phyloP scores from a whole-genome alignment of 2,329 filamentous ascomycete genomes.

The Calonectria ilicicola region DNA sequence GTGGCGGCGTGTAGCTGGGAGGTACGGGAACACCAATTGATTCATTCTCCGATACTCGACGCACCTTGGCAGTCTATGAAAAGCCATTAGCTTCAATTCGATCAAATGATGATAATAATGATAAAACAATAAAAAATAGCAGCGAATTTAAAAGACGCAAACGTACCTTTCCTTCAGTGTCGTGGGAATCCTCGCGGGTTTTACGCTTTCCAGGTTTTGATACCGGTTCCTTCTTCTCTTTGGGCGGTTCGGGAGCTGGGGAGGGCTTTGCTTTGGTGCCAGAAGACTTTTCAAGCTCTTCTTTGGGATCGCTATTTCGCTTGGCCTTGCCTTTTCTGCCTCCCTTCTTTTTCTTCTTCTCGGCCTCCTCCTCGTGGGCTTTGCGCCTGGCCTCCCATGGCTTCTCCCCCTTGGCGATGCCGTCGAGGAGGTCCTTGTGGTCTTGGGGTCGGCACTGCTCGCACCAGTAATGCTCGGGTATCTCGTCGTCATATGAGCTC shows the following conservation, averaged over 20 bases:
- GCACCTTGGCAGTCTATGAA: constrained; percentile 56
- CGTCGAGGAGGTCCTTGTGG: constrained; percentile 83
- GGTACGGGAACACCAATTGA: constrained; percentile 45
- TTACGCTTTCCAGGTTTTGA: constrained; percentile 68
- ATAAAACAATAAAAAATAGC: too few relatives aligned
- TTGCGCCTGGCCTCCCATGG: constrained; percentile 83
- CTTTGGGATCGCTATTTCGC: constrained; percentile 72
- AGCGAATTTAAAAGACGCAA: background rate
- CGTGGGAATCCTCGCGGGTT: constrained; percentile 66
- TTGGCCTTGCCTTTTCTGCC: constrained; percentile 75
- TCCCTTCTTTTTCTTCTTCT: constrained; percentile 67
- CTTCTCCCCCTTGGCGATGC: constrained; percentile 82
- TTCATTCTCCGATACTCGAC: constrained; percentile 67
- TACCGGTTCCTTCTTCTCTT: constrained; percentile 60
- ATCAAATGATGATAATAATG: background rate
- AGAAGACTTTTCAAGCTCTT: constrained; percentile 65
- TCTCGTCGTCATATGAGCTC: constrained; percentile 79
- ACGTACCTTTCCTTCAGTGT: constrained; percentile 63
- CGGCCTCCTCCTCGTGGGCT: constrained; percentile 71
- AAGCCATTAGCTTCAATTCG: constrained; percentile 17
- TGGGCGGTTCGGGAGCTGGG: constrained; percentile 55
- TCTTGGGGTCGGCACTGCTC: constrained; percentile 88
- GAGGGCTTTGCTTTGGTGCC: constrained; percentile 52
- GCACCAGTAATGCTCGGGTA: constrained; percentile 90
- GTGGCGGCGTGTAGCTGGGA: constrained; percentile 61